Evolutionary conservation across 2,329 filamentous ascomycete species (phyloP).

Genomic region (Penicillium sp.): DNA sequence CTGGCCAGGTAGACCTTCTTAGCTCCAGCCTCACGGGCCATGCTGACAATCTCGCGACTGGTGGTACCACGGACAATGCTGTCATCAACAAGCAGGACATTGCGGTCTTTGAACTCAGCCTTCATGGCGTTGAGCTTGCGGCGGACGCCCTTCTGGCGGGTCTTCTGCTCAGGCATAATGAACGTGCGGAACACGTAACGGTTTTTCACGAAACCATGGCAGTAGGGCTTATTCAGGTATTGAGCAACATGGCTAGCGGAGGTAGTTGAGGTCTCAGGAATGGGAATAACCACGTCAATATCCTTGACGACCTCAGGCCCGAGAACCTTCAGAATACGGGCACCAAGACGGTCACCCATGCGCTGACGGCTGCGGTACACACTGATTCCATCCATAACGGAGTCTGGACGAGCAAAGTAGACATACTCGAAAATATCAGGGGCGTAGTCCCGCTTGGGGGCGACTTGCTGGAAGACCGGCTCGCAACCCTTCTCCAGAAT

Average conservation of each 20-base stretch:
- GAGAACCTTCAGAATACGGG: slow-evolving; percentile 67
- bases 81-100: slow-evolving; percentile 84
- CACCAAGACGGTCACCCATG: slow-evolving; percentile 81
- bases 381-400: slow-evolving; percentile 81
- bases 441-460: slow-evolving; percentile 66
- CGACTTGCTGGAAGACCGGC: slow-evolving; percentile 75
- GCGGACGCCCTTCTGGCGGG: slow-evolving; percentile 80
- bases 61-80: slow-evolving; percentile 87
- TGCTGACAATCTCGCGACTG: slow-evolving; percentile 73
- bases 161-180: slow-evolving; percentile 80
- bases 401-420: slow-evolving; percentile 83
- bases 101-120: slow-evolving; percentile 77
- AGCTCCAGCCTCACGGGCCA: slow-evolving; percentile 83
- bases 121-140: slow-evolving; percentile 87
- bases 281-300: slow-evolving; percentile 79
- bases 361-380: slow-evolving; percentile 80
- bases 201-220: slow-evolving; percentile 85
- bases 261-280: slow-evolving; percentile 80
- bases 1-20: slow-evolving; percentile 79
- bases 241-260: slow-evolving; percentile 76
- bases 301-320: slow-evolving; percentile 69
- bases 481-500: slow-evolving; percentile 76
- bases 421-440: slow-evolving; percentile 88
- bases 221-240: slow-evolving; percentile 72
- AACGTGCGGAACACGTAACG: slow-evolving; percentile 86